Conservation (phyloP, 208 protist genomes). For the Acanthamoeba castellanii region DNA sequence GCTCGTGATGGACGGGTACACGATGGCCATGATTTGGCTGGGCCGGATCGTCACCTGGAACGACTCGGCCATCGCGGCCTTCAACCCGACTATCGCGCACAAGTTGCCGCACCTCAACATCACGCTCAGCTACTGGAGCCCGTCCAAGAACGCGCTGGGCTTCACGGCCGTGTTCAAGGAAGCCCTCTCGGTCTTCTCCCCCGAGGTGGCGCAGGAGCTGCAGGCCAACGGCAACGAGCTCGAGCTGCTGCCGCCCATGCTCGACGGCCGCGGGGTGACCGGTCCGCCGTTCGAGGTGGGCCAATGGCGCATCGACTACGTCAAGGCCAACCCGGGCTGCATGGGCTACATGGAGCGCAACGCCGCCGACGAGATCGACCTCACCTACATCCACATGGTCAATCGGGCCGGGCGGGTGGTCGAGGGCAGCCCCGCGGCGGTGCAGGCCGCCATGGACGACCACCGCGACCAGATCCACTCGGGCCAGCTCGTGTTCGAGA, state of each 20-base stretch:
- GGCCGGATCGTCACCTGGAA: conserved; percentile 15
- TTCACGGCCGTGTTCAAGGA: conserved; percentile 9
- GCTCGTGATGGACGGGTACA: not conserved
- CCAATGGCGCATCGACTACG: not conserved
- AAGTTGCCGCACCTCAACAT: not conserved
- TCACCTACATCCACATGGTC: conserved; percentile 8
- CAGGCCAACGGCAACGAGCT: conserved; percentile 1
- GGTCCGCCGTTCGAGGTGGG: not conserved
- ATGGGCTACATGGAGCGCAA: conserved; percentile 29
- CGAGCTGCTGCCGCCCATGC: not conserved
- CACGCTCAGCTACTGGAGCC: not conserved
- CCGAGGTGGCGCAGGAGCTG: not conserved
- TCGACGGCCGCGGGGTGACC: no score
- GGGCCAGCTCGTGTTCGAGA: not conserved
- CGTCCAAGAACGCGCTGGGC: not conserved
- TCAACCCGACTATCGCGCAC: not conserved
- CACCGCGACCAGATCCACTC: conserved; percentile 1
- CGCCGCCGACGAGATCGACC: conserved; percentile 12
- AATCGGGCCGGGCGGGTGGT: not conserved
- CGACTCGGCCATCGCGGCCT: conserved; percentile 10
- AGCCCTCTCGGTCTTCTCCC: not conserved
- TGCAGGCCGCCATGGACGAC: conserved; percentile 66
- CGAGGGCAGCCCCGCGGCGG: conserved; percentile 3
- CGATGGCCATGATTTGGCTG: conserved; percentile 9
- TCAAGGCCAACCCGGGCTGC: not conserved